These are phyloP conservation scores for Sporisorium reilianum DNA, from an alignment of 1,284 basidiomycete genomes.

Conservation along the genomic window DNA sequence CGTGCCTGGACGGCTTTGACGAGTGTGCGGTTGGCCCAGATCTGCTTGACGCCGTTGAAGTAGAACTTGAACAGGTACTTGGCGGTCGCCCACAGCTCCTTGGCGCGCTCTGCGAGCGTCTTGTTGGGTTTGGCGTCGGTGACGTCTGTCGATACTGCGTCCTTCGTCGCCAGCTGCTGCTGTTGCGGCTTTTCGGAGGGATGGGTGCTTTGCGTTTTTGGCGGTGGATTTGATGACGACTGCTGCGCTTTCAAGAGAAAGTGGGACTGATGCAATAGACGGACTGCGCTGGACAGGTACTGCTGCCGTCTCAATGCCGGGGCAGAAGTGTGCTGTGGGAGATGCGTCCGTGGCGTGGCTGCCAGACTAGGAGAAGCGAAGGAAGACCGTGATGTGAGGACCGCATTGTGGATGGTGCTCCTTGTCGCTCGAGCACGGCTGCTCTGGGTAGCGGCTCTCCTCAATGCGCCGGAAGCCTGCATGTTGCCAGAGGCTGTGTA, in stretches of 20 bases:
- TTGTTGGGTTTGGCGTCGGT: conserved; percentile 25
- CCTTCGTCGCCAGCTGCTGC: conserved; percentile 12
- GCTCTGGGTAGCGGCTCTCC: conserved; percentile 30
- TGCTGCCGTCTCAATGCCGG: conserved; percentile 18
- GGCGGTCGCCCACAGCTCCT: conserved; percentile 58
- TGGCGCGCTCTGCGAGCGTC: conserved; percentile 36
- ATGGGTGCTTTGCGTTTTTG: conserved; percentile 5
- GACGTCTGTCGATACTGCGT: conserved; percentile 8
- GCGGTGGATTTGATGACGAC: conserved; percentile 10
- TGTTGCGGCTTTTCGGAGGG: conserved; percentile 11
- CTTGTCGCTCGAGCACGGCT: conserved; percentile 19
- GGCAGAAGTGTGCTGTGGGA: not conserved
- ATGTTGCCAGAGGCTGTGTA: conserved; percentile 6
- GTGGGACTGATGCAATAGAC: conserved; percentile 33
- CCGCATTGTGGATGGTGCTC: conserved; percentile 1
- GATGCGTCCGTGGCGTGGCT: not conserved
- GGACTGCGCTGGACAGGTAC: conserved; percentile 20
- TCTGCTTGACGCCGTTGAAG: conserved; percentile 67
- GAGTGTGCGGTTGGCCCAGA: conserved; percentile 59
- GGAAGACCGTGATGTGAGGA: conserved; percentile 3
- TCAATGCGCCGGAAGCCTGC: conserved; percentile 26
- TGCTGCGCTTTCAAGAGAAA: conserved; percentile 19
- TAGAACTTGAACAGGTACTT: conserved; percentile 68
- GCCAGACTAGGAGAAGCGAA: not conserved
- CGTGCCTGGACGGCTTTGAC: conserved; percentile 47